Evolutionary conservation across 2,329 filamentous ascomycete species (phyloP).

Genomic region (Aspergillus sp.): DNA sequence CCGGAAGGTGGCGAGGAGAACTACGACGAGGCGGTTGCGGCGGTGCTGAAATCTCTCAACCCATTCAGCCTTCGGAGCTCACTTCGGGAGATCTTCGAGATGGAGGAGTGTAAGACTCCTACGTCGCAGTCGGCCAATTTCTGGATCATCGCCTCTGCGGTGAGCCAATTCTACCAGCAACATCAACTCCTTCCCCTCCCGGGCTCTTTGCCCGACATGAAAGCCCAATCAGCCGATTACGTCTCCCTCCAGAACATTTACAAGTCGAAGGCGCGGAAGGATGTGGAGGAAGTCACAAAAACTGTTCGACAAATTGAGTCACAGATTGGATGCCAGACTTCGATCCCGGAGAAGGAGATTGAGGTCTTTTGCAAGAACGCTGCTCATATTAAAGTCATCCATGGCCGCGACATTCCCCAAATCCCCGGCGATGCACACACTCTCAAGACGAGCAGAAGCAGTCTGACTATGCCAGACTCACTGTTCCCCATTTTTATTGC

Average conservation of each 20-base stretch:
- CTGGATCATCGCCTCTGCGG: slow-evolving; percentile 83
- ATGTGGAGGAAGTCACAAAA: slow-evolving; percentile 71
- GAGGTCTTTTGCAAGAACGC: slow-evolving; percentile 95
- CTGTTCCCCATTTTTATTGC: slow-evolving; percentile 70
- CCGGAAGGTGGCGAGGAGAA: slow-evolving; percentile 92
- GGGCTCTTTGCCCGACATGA: slow-evolving; percentile 94
- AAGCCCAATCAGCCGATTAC: slow-evolving; percentile 87
- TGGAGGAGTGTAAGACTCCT: slow-evolving; percentile 57
- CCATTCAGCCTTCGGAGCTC: slow-evolving; percentile 65
- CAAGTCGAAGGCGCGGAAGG: slow-evolving; percentile 79
- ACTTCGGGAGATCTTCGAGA: slow-evolving; percentile 75
- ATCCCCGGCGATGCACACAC: slow-evolving; percentile 40
- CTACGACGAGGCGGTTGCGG: slow-evolving; percentile 85
- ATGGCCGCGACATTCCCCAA: slow-evolving; percentile 57
- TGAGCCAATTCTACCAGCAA: slow-evolving; percentile 72
- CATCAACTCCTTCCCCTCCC: slow-evolving; percentile 77
- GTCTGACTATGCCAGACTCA: slow-evolving; percentile 51
- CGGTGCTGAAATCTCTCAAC: slow-evolving; percentile 84
- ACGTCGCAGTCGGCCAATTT: slow-evolving; percentile 61
- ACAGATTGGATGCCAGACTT: slow-evolving; percentile 42
- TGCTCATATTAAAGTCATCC: slow-evolving; percentile 85
- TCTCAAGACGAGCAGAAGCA: slow-evolving; percentile 43
- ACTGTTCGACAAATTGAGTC: slow-evolving; percentile 60
- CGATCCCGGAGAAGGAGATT: slow-evolving; percentile 69
- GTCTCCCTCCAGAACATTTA: slow-evolving; percentile 89